Evolutionary conservation across 306 rosid genomes (phyloP).

Genomic region (barrel medic (Medicago truncatula)): MtrunA17r5.0-ANR NC_053048.1:41858001-41858500

Average conservation of each 20-base stretch:
- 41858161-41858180: slow-evolving; percentile 70
- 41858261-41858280: slow-evolving; percentile 64
- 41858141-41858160: slow-evolving; percentile 58
- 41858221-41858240: slow-evolving; percentile 39
- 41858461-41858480: background rate
- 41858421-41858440: slow-evolving; percentile 61
- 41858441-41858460: slow-evolving; percentile 79
- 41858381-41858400: slow-evolving; percentile 83
- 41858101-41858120: slow-evolving; percentile 86
- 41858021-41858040: slow-evolving; percentile 70
- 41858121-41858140: slow-evolving; percentile 78
- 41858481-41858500: background rate
- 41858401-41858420: slow-evolving; percentile 77
- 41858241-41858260: slow-evolving; percentile 63
- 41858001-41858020: slow-evolving; percentile 65
- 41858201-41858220: slow-evolving; percentile 67
- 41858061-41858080: slow-evolving; percentile 87
- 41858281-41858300: slow-evolving; percentile 67
- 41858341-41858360: slow-evolving; percentile 95
- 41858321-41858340: slow-evolving; percentile 66
- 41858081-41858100: slow-evolving; percentile 79
- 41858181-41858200: slow-evolving; percentile 62
- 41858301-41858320: slow-evolving; percentile 51
- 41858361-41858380: slow-evolving; percentile 89
- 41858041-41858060: slow-evolving; percentile 76